A percentile compares a stretch with the other conserved stretches of the same genome.
These are phyloP conservation scores for Akanthomyces lecanii DNA, from an alignment of 2,329 filamentous ascomycete species.

Conservation along the genomic window DNA sequence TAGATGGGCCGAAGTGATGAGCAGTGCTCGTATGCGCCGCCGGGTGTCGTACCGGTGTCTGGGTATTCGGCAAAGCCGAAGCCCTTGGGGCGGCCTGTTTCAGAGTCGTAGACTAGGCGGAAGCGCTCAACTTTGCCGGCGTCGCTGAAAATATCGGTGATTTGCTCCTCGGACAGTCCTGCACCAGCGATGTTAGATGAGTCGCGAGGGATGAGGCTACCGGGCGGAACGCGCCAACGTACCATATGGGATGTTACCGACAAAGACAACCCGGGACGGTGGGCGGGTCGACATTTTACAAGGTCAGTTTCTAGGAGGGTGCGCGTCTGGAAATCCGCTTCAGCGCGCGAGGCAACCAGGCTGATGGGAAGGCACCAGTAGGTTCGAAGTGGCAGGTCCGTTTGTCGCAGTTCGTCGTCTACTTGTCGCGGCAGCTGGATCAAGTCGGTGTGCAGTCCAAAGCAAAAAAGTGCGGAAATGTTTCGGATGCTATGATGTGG, in stretches of 20 bases:
- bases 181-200: constrained; percentile 4
- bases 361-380: not conserved
- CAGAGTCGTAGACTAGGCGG: constrained; percentile 89
- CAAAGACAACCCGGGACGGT: constrained; percentile 75
- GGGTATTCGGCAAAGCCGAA: constrained; percentile 97
- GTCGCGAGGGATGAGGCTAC: too few relatives aligned
- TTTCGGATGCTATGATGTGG: not conserved
- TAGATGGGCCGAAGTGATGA: not conserved
- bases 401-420: not conserved
- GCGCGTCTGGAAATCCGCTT: not conserved
- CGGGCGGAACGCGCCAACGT: constrained; percentile 22
- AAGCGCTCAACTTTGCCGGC: constrained; percentile 90
- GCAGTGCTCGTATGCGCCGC: not conserved
- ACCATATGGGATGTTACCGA: constrained; percentile 84
- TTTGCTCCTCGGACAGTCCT: constrained; percentile 95
- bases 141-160: constrained; percentile 86
- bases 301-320: not conserved
- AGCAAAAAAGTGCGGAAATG: not conserved
- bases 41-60: constrained; percentile 63
- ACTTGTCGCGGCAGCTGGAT: not conserved
- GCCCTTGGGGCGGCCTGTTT: constrained; percentile 90
- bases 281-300: constrained; percentile 67
- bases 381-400: not conserved
- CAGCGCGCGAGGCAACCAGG: not conserved
- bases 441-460: not conserved